These are phyloP conservation scores for Xylariaceae sp. DNA, from an alignment of 2,329 filamentous ascomycete species.

Conservation along the genomic window DNA sequence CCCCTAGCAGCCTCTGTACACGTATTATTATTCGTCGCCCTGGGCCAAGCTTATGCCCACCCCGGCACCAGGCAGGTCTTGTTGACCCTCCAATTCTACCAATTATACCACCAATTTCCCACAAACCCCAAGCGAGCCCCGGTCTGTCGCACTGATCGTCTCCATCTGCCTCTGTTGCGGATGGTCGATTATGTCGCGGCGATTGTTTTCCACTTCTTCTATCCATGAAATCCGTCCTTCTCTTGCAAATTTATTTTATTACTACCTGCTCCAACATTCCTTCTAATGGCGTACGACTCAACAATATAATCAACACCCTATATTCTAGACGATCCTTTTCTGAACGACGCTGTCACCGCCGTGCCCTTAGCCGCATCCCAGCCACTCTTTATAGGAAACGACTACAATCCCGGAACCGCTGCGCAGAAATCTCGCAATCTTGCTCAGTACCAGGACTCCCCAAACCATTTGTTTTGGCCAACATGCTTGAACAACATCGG, in stretches of 20 bases:
- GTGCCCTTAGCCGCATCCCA: constrained; percentile 24
- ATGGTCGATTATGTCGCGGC: constrained; percentile 32
- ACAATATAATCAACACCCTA: constrained; percentile 30
- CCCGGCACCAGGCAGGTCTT: constrained; percentile 10
- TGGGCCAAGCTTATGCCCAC: constrained; percentile 22
- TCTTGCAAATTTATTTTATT: constrained; percentile 38
- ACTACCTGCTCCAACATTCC: constrained; percentile 35
- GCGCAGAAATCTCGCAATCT: constrained; percentile 18
- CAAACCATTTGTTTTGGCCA: constrained; percentile 23
- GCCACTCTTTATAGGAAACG: constrained; percentile 31
- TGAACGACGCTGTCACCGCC: constrained; percentile 33
- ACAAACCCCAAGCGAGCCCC: constrained; percentile 27
- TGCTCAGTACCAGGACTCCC: constrained; percentile 24
- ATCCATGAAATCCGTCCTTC: constrained; percentile 37
- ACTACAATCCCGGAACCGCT: constrained; percentile 19
- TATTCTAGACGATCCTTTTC: constrained; percentile 32
- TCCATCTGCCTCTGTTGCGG: constrained; percentile 32
- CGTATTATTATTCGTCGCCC: constrained; percentile 32
- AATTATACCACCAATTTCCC: constrained; percentile 30
- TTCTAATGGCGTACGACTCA: constrained; percentile 33
- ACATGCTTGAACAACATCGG: constrained; percentile 36
- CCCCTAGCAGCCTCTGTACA: constrained; percentile 19
- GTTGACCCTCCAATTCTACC: constrained; percentile 4
- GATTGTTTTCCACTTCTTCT: constrained; percentile 25
- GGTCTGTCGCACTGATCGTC: constrained; percentile 33